A percentile compares a stretch with the other conserved stretches of the same genome.
phyloP scores from a whole-genome alignment of 441 rosid genomes.

The Kokia cookei region DNA sequence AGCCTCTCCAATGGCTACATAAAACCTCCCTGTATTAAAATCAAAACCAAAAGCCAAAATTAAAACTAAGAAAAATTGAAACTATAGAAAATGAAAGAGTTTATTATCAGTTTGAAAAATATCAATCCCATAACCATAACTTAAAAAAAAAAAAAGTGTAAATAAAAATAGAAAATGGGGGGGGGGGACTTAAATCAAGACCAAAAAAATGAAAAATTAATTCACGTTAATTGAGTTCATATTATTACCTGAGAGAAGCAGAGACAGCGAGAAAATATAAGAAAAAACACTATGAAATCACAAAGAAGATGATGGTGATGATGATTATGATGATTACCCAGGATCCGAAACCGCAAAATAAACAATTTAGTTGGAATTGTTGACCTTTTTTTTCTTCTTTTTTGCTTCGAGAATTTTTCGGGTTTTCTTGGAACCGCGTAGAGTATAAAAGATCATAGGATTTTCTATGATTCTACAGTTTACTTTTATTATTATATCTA shows the following conservation, averaged over 20 bases:
- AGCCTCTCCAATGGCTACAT: background rate
- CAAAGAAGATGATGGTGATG: background rate
- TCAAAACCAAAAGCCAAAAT: background rate
- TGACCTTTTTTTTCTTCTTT: background rate
- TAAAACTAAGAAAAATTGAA: background rate
- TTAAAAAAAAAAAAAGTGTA: background rate
- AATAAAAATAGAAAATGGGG: background rate
- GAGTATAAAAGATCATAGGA: background rate
- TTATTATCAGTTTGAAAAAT: constrained; percentile 6
- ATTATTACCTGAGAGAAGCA: constrained; percentile 6
- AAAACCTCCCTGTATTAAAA: constrained; percentile 11
- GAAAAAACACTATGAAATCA: background rate
- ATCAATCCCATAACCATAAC: background rate
- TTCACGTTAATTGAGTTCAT: background rate
- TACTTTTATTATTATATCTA: background rate
- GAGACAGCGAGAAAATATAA: background rate
- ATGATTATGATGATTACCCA: background rate
- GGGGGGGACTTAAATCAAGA: background rate
- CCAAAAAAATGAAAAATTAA: background rate
- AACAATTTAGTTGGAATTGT: background rate
- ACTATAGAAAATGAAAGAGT: background rate
- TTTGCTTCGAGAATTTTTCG: background rate
- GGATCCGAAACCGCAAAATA: background rate
- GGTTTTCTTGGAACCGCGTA: constrained; percentile 9
- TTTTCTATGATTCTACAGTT: background rate